A percentile compares a stretch with the other conserved stretches of the same genome.
phyloP scores from a whole-genome alignment of 768 basidiomycete species.

The Tephrocybe sp. region DNA sequence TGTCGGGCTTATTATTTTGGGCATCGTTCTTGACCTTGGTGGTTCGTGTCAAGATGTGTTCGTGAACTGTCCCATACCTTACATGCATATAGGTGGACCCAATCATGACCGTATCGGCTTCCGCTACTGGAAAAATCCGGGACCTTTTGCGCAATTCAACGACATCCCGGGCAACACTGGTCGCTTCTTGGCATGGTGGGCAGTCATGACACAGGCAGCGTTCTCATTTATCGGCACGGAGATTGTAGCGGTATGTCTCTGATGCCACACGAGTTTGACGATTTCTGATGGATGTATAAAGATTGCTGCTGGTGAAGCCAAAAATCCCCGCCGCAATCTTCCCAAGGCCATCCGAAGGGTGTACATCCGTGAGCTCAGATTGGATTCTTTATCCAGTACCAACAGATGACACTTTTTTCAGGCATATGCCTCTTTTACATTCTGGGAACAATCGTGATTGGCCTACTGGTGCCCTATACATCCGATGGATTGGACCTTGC shows the following conservation, averaged over 20 bases:
- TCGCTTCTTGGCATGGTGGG: conserved; percentile 63
- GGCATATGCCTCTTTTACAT: conserved; percentile 84
- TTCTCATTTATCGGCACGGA: conserved; percentile 94
- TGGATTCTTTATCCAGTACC: neutral
- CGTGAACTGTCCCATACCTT: neutral
- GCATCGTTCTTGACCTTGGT: conserved; percentile 79
- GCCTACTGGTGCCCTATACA: conserved; percentile 77
- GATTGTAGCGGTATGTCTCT: conserved; percentile 76
- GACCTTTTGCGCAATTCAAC: conserved; percentile 76
- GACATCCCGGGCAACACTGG: conserved; percentile 68
- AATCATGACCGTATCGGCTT: conserved; percentile 71
- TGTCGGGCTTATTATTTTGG: conserved; percentile 65
- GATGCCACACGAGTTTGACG: neutral
- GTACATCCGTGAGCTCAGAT: conserved; percentile 51
- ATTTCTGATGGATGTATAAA: conserved; percentile 26
- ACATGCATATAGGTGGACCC: conserved; percentile 60
- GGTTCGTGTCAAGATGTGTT: conserved; percentile 27
- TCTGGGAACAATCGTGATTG: conserved; percentile 69
- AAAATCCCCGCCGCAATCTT: conserved; percentile 72
- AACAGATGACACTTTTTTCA: conserved; percentile 31
- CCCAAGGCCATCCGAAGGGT: conserved; percentile 68
- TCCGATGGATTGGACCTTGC: conserved; percentile 49
- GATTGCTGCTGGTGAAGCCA: conserved; percentile 89
- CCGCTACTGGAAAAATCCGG: conserved; percentile 85
- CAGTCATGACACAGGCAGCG: conserved; percentile 76